phyloP scores from a whole-genome alignment of 2,329 filamentous ascomycete genomes.

The Colletotrichum sp. region DNA sequence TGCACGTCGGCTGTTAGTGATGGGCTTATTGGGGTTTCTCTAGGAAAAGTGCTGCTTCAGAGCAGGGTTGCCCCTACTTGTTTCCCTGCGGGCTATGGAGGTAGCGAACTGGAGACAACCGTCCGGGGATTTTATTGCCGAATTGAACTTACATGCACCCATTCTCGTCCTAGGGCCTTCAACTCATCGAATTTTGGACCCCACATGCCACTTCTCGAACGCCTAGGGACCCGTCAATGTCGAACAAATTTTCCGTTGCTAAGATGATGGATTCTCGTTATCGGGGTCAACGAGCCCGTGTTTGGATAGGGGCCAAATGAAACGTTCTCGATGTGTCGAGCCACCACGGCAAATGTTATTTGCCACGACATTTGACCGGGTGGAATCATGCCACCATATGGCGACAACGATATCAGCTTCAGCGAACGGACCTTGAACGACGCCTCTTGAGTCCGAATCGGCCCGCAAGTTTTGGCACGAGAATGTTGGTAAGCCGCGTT shows the following conservation, averaged over 20 bases:
- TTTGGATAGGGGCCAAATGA: constrained; percentile 16
- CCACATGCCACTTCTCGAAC: constrained; percentile 13
- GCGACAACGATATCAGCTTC: neutral
- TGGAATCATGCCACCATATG: neutral
- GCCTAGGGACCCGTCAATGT: neutral
- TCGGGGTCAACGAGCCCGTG: neutral
- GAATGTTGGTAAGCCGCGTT: neutral
- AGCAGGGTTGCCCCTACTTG: constrained; percentile 6
- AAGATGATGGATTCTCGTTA: constrained; percentile 2
- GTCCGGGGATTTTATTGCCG: constrained; percentile 16
- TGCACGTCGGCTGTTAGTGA: neutral
- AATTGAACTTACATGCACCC: neutral
- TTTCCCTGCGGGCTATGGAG: neutral
- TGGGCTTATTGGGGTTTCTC: constrained; percentile 2
- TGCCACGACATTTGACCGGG: neutral
- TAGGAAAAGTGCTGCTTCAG: neutral
- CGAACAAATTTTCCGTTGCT: constrained; percentile 15
- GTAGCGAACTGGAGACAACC: neutral
- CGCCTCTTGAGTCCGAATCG: neutral
- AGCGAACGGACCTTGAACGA: neutral
- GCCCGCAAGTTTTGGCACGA: neutral
- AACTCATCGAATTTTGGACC: neutral
- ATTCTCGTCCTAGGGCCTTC: neutral
- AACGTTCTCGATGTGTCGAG: neutral
- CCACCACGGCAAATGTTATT: neutral